Percentiles rank a stretch among this genome's conserved stretches.
These are phyloP conservation scores for Magnaporthales sp. DNA, from an alignment of 2,329 filamentous ascomycete genomes.

Conservation along the genomic window DNA sequence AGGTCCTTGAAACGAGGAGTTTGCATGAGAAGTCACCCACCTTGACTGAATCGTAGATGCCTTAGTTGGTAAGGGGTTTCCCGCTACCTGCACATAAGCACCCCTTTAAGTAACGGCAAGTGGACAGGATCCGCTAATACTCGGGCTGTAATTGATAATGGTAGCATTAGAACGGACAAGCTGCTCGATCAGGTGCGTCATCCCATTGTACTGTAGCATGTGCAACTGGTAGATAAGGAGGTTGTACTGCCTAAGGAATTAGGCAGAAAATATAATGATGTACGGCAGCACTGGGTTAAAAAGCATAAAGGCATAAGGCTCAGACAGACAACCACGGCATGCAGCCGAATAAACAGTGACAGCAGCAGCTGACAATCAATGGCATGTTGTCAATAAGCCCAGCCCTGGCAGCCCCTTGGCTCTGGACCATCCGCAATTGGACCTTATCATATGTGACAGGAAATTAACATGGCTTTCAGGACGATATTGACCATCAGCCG, in stretches of 20 bases:
- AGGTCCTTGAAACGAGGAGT: background rate
- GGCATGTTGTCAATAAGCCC: background rate
- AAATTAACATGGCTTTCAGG: too few species aligned
- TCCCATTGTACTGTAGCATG: background rate
- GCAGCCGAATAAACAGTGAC: background rate
- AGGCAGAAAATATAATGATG: too few species aligned
- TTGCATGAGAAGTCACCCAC: background rate
- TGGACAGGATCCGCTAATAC: background rate
- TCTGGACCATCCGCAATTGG: background rate
- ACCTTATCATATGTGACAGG: background rate
- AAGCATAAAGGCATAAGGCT: too few species aligned
- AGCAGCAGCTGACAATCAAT: background rate
- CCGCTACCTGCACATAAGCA: background rate
- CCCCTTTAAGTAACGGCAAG: background rate
- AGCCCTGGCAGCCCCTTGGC: background rate
- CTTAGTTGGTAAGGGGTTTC: background rate
- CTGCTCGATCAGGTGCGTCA: background rate
- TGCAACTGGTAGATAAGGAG: background rate
- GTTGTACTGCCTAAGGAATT: too few species aligned
- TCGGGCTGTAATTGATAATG: too few species aligned
- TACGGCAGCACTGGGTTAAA: too few species aligned
- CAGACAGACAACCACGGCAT: too few species aligned
- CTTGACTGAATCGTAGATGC: background rate
- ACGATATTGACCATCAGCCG: background rate
- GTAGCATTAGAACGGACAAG: background rate